A percentile compares a stretch with the other conserved stretches of the same genome.
Evolutionary conservation across 257 asterid species (phyloP).

Genomic region (Nicotiana noctiflora): DNA sequence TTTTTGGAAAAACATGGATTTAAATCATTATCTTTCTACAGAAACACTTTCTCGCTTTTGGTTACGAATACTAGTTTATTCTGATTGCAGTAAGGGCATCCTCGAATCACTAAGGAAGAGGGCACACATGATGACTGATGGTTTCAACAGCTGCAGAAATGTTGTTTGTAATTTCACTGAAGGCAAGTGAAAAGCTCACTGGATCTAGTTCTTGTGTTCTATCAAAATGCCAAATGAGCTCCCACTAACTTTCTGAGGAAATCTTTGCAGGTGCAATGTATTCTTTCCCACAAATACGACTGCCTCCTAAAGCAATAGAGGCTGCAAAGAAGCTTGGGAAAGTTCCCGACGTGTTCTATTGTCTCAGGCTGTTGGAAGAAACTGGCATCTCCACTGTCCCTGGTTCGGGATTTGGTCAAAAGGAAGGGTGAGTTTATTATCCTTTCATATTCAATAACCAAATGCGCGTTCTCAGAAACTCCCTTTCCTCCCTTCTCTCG

Average conservation of each 20-base stretch:
- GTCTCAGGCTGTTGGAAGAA: constrained; percentile 92
- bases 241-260: constrained; percentile 3
- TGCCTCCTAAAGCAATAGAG: constrained; percentile 91
- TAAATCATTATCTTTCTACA: background rate
- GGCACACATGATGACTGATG: constrained; percentile 92
- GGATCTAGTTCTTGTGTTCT: background rate
- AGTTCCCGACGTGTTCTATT: constrained; percentile 84
- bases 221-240: background rate
- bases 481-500: background rate
- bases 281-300: constrained; percentile 95
- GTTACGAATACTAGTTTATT: background rate
- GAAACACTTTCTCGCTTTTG: background rate
- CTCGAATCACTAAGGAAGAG: constrained; percentile 88
- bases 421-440: constrained; percentile 68
- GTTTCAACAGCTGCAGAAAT: constrained; percentile 97
- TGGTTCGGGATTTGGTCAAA: constrained; percentile 97
- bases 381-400: constrained; percentile 99
- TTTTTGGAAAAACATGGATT: background rate
- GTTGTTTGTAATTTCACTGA: constrained; percentile 96
- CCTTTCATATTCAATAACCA: background rate
- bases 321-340: constrained; percentile 82
- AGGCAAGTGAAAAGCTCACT: constrained; percentile 37
- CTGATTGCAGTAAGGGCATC: constrained; percentile 69
- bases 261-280: constrained; percentile 88
- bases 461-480: background rate